phyloP scores from a whole-genome alignment of 495 filamentous ascomycete genomes.

The Letharia lupina region DNA sequence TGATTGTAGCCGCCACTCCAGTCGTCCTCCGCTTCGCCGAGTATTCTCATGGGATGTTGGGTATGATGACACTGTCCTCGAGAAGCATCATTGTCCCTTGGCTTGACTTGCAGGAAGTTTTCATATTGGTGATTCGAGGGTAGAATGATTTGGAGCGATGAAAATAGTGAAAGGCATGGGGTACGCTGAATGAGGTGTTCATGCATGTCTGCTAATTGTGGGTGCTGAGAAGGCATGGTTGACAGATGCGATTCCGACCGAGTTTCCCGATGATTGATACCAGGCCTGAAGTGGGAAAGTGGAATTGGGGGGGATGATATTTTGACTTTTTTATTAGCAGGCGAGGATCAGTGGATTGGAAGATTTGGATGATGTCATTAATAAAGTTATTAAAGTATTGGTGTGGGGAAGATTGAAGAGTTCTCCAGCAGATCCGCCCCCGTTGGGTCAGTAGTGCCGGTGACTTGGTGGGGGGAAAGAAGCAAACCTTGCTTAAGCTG shows the following conservation, averaged over 20 bases:
- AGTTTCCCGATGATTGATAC: not conserved
- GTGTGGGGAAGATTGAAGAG: not conserved
- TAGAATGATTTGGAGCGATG: not conserved
- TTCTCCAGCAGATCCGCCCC: not conserved
- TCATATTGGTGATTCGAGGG: not conserved
- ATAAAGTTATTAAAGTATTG: not conserved
- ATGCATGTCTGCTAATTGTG: not conserved
- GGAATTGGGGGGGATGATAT: not conserved
- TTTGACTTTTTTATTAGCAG: not conserved
- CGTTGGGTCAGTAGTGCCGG: no score
- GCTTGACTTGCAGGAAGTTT: not conserved
- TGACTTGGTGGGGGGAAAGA: not conserved
- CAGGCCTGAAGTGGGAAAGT: conserved; percentile 11
- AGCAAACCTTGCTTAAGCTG: no score
- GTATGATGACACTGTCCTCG: not conserved
- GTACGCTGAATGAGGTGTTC: conserved; percentile 10
- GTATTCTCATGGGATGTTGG: not conserved
- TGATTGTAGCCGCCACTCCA: conserved; percentile 5
- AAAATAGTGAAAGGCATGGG: not conserved
- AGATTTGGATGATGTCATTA: no score
- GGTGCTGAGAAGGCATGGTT: not conserved
- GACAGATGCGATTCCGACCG: not conserved
- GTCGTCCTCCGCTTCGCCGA: conserved; percentile 1
- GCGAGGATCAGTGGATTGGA: not conserved
- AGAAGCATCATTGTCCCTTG: conserved; percentile 4